A percentile compares a stretch with the other conserved stretches of the same genome.
phyloP scores from a whole-genome alignment of 345 rosid genomes.

The Nasturtium officinale region DNA sequence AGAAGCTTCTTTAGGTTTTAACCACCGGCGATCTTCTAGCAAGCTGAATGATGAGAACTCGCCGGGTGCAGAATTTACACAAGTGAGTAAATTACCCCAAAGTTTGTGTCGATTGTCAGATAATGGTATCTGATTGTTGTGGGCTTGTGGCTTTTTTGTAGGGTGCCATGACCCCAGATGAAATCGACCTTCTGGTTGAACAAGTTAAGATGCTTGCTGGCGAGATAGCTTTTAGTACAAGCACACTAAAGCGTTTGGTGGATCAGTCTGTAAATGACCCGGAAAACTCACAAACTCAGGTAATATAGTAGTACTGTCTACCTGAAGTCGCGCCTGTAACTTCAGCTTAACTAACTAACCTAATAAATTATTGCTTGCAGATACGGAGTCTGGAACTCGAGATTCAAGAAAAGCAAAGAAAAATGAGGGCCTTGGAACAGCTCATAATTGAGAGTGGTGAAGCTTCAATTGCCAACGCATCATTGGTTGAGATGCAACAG shows the following conservation, averaged over 20 bases:
- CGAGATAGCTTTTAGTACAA: slow-evolving; percentile 90
- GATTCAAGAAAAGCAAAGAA: slow-evolving; percentile 89
- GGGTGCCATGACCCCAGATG: slow-evolving; percentile 84
- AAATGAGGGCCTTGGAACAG: slow-evolving; percentile 83
- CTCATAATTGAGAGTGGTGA: slow-evolving; percentile 89
- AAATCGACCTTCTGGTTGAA: slow-evolving; percentile 96
- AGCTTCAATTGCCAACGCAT: slow-evolving; percentile 90
- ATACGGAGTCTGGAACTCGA: slow-evolving; percentile 81
- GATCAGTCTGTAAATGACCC: slow-evolving; percentile 93
- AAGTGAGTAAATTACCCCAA: slow-evolving; percentile 47
- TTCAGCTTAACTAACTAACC: neutral
- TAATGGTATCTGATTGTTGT: slow-evolving; percentile 30
- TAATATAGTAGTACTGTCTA: slow-evolving; percentile 21
- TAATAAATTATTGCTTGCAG: slow-evolving; percentile 46
- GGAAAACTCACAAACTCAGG: slow-evolving; percentile 78
- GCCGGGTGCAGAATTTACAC: slow-evolving; percentile 72
- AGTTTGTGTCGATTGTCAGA: slow-evolving; percentile 1
- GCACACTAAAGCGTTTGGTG: slow-evolving; percentile 92
- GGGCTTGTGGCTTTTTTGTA: slow-evolving; percentile 38
- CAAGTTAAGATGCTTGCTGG: slow-evolving; percentile 99
- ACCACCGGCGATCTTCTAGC: slow-evolving; percentile 75
- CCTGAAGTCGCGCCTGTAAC: slow-evolving; percentile 4
- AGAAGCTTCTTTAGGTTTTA: slow-evolving; percentile 59
- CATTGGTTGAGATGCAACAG: slow-evolving; percentile 96
- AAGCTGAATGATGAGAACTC: slow-evolving; percentile 80